These are phyloP conservation scores for Papilionanthe hybrid DNA, from an alignment of 116 monocot species.

Conservation along the genomic window DNA sequence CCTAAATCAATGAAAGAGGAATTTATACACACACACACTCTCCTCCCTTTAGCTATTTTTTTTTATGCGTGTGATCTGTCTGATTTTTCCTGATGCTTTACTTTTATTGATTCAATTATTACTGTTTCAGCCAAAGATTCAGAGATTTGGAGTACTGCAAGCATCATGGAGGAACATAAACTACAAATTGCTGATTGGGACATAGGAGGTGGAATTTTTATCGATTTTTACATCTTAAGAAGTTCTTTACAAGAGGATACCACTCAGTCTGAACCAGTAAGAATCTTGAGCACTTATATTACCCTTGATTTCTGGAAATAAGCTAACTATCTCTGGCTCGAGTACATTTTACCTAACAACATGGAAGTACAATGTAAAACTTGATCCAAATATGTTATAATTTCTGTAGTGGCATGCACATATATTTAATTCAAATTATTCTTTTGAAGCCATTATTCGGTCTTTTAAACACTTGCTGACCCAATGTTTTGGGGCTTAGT, in stretches of 20 bases:
- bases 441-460: background rate
- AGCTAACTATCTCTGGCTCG: background rate
- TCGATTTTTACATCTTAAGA: constrained; percentile 64
- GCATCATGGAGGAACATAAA: constrained; percentile 70
- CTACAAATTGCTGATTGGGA: constrained; percentile 93
- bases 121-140: constrained; percentile 58
- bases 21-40: background rate
- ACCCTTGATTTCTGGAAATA: background rate
- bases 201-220: constrained; percentile 82
- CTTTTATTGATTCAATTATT: background rate
- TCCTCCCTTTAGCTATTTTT: background rate
- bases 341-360: background rate
- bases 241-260: constrained; percentile 66
- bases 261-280: constrained; percentile 37
- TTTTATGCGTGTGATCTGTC: background rate
- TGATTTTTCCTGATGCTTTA: background rate
- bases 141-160: constrained; percentile 75
- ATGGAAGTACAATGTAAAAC: background rate
- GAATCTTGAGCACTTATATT: constrained; percentile 9
- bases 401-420: background rate
- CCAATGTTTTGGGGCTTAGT: background rate
- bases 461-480: background rate
- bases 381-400: background rate
- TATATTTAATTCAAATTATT: background rate
- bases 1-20: background rate